Conservation (phyloP, 768 basidiomycete species). For the Pleurotus pulmonarius region DNA sequence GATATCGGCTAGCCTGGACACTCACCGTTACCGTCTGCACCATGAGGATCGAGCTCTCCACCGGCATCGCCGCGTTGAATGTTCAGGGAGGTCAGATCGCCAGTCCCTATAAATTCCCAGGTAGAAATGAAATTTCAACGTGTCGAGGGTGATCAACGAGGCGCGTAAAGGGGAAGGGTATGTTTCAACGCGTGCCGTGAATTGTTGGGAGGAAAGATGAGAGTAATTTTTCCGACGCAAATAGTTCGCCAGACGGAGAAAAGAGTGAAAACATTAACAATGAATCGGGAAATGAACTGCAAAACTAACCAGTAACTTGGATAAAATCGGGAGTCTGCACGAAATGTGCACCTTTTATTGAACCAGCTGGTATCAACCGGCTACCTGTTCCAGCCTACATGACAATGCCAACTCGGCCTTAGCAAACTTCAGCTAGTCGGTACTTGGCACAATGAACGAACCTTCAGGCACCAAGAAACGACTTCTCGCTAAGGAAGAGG, state of each 20-base stretch:
- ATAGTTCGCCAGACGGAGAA: neutral
- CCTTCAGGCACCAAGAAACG: conserved; percentile 38
- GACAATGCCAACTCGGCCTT: neutral
- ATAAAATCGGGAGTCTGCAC: conserved; percentile 73
- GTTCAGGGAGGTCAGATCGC: conserved; percentile 64
- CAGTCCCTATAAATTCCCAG: conserved; percentile 37
- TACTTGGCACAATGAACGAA: conserved; percentile 8
- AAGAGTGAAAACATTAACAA: neutral
- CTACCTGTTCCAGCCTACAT: conserved; percentile 55
- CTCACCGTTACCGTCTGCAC: conserved; percentile 51
- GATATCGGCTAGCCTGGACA: neutral
- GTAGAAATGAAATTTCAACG: neutral
- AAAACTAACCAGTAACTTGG: conserved; percentile 55
- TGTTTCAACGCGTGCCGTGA: neutral
- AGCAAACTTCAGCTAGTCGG: conserved; percentile 4
- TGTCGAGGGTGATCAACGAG: neutral
- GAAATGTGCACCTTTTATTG: conserved; percentile 66
- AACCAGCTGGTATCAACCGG: conserved; percentile 67
- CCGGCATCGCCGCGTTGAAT: conserved; percentile 55
- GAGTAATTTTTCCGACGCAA: neutral
- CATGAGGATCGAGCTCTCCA: conserved; percentile 63
- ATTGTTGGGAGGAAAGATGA: neutral
- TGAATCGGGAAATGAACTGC: neutral
- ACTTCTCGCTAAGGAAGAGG: conserved; percentile 31
- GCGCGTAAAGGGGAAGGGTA: neutral